Evolutionary conservation across 176 grass and related monocot genomes (phyloP).

Genomic region (Hyparrhenia diplandra): DNA sequence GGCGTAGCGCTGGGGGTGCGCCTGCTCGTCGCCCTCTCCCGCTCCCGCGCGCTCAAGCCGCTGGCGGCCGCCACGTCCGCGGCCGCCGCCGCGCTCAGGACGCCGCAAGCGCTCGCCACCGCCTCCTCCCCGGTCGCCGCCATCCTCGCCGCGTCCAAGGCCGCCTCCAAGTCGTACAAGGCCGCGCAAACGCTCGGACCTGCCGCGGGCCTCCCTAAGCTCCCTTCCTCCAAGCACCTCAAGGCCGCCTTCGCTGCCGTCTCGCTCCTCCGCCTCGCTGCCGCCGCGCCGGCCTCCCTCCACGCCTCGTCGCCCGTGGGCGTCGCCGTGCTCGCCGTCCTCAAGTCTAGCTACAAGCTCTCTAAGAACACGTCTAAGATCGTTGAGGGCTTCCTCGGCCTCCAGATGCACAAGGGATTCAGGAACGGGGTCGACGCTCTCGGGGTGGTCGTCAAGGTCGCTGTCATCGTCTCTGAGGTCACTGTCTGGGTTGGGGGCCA

Average conservation of each 20-base stretch:
- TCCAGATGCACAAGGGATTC: conserved; percentile 78
- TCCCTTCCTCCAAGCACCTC: conserved; percentile 36
- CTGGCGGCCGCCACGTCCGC: conserved; percentile 59
- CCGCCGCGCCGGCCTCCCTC: conserved; percentile 3
- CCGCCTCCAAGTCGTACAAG: conserved; percentile 79
- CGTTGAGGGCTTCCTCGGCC: conserved; percentile 75
- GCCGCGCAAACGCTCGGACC: conserved; percentile 50
- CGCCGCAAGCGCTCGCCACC: conserved; percentile 38
- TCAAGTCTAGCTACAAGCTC: conserved; percentile 69
- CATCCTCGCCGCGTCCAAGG: conserved; percentile 67
- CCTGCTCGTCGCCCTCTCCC: conserved; percentile 42
- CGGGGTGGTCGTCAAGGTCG: conserved; percentile 69
- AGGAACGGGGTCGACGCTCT: conserved; percentile 58
- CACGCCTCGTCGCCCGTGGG: conserved; percentile 26
- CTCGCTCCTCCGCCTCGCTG: conserved; percentile 54
- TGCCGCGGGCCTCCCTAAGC: conserved; percentile 20
- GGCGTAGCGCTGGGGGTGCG: conserved; percentile 50
- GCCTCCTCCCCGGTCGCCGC: conserved; percentile 53
- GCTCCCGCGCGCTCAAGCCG: conserved; percentile 53
- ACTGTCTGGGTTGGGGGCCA: conserved; percentile 36
- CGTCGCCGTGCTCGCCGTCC: conserved; percentile 39
- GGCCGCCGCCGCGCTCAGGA: conserved; percentile 49
- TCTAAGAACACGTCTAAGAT: conserved; percentile 78
- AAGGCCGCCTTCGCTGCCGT: conserved; percentile 63
- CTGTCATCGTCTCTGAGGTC: conserved; percentile 56